phyloP scores from a whole-genome alignment of 2,329 filamentous ascomycete genomes.

The Monilinia aucupariae region DNA sequence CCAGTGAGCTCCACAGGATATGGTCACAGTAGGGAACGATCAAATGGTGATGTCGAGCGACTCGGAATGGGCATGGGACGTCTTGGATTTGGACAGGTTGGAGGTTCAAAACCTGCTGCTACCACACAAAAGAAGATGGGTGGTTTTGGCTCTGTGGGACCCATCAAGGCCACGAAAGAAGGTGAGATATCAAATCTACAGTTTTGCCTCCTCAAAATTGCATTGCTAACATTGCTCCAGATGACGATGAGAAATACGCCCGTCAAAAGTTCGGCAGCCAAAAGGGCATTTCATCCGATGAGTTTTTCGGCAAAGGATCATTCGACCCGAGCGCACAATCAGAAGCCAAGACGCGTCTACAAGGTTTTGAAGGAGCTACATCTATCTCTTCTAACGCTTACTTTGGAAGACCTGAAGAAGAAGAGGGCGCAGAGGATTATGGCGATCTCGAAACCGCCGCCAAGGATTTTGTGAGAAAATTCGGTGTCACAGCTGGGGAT shows the following conservation, averaged over 20 bases:
- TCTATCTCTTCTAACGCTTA: conserved; percentile 96
- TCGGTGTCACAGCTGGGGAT: conserved; percentile 91
- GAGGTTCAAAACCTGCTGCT: conserved; percentile 29
- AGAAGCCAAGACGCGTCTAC: conserved; percentile 81
- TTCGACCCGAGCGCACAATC: conserved; percentile 76
- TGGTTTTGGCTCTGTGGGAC: conserved; percentile 79
- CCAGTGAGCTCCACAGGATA: conserved; percentile 67
- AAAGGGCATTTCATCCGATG: conserved; percentile 95
- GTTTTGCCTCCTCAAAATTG: not conserved
- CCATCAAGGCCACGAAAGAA: conserved; percentile 62
- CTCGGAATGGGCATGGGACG: conserved; percentile 59
- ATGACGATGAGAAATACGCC: conserved; percentile 76
- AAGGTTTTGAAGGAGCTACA: conserved; percentile 87
- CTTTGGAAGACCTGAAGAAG: conserved; percentile 88
- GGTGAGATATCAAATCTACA: conserved; percentile 44
- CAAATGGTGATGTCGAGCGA: conserved; percentile 75
- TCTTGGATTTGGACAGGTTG: conserved; percentile 34
- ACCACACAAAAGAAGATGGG: conserved; percentile 54
- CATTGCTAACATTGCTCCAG: conserved; percentile 37
- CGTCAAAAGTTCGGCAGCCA: conserved; percentile 84
- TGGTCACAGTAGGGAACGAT: conserved; percentile 54
- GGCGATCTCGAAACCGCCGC: conserved; percentile 89
- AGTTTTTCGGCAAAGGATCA: conserved; percentile 89
- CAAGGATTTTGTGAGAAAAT: conserved; percentile 92
- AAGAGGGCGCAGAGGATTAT: conserved; percentile 68